Conservation (phyloP, 768 basidiomycete species). For the Coprinellus micaceus region DNA sequence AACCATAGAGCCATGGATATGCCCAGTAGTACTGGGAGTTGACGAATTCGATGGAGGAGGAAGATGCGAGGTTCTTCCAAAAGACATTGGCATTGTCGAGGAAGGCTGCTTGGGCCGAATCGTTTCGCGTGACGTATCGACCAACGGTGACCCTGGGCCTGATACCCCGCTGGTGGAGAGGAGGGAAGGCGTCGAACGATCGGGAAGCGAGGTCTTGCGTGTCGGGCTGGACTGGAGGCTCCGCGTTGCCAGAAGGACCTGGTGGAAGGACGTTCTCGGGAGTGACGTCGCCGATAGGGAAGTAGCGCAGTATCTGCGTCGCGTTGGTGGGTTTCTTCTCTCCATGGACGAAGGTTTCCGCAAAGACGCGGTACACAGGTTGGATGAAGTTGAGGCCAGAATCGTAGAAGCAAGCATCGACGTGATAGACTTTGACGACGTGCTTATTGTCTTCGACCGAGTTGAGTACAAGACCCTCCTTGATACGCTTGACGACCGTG, state of each 20-base stretch:
- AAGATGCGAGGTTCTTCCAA: not conserved
- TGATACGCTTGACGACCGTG: not conserved
- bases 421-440: slow-evolving; percentile 1
- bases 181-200: slow-evolving; percentile 1
- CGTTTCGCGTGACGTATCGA: slow-evolving; percentile 9
- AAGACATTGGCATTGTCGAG: slow-evolving; percentile 5
- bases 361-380: slow-evolving; percentile 8
- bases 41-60: not conserved
- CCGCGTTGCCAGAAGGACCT: not conserved
- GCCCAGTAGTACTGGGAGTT: slow-evolving; percentile 10
- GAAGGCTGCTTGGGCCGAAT: not conserved
- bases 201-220: not conserved
- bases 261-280: too few species aligned
- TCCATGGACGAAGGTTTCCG: not conserved
- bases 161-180: not conserved
- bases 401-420: slow-evolving; percentile 12
- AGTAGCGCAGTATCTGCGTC: not conserved
- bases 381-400: slow-evolving; percentile 1
- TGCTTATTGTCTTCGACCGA: not conserved
- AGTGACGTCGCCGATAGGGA: slow-evolving; percentile 2
- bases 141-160: slow-evolving; percentile 2
- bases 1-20: slow-evolving; percentile 7
- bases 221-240: not conserved
- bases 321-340: not conserved
- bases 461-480: not conserved